Conservation (phyloP, 140 eudicot species). For the Cichorium intybus region DNA sequence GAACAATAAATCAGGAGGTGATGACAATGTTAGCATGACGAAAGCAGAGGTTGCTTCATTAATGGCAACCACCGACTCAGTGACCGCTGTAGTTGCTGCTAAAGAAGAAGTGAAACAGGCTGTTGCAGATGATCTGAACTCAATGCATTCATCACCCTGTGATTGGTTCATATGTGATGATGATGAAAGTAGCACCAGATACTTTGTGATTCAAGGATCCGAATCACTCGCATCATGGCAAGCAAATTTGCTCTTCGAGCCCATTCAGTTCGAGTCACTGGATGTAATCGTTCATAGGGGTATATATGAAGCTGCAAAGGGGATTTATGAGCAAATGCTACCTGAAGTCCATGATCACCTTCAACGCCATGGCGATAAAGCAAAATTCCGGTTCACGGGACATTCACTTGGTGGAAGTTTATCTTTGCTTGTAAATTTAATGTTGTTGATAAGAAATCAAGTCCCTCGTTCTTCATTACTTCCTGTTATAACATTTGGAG, state of each 20-base stretch:
- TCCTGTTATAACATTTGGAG: constrained; percentile 82
- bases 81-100: constrained; percentile 91
- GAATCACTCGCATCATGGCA: constrained; percentile 96
- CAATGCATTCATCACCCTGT: constrained; percentile 73
- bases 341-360: constrained; percentile 76
- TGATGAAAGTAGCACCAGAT: constrained; percentile 65
- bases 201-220: constrained; percentile 92
- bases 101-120: constrained; percentile 98
- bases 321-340: constrained; percentile 82
- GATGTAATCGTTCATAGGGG: constrained; percentile 95
- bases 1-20: neutral
- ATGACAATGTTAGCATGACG: constrained; percentile 27
- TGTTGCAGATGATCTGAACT: constrained; percentile 87
- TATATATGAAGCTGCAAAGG: constrained; percentile 96
- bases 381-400: constrained; percentile 86
- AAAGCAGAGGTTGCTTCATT: constrained; percentile 70
- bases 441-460: constrained; percentile 74
- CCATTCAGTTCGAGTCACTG: constrained; percentile 83
- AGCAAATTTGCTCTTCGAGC: constrained; percentile 94
- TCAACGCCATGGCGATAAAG: constrained; percentile 52
- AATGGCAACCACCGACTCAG: constrained; percentile 86
- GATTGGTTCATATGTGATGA: constrained; percentile 96
- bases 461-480: constrained; percentile 79
- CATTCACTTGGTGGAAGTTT: constrained; percentile 99
- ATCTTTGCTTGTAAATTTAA: constrained; percentile 76